phyloP scores from a whole-genome alignment of 345 rosid genomes.

The Theobroma cacao region DNA sequence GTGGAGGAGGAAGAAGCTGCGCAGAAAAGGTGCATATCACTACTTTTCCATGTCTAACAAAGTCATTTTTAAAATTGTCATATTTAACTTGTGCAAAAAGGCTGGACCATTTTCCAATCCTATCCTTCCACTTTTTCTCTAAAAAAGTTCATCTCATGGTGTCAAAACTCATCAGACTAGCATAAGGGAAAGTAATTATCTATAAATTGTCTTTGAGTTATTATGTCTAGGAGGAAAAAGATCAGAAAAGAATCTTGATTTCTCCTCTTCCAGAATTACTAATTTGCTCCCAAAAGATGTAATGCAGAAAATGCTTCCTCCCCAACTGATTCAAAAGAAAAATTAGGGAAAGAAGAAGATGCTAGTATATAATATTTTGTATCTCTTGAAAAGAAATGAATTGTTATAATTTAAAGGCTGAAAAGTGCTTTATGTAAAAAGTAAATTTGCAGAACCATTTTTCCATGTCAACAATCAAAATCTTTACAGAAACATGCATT shows the following conservation, averaged over 20 bases:
- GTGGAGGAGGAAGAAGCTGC: constrained; percentile 99
- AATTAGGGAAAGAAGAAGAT: background rate
- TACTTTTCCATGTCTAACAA: background rate
- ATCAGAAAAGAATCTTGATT: background rate
- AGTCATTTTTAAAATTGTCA: background rate
- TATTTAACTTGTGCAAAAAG: background rate
- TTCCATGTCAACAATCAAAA: background rate
- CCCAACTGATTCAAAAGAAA: no score
- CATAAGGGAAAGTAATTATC: background rate
- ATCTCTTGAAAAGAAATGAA: background rate
- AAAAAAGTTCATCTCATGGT: background rate
- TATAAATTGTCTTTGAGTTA: background rate
- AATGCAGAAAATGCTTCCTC: background rate
- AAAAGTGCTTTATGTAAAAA: background rate
- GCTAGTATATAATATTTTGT: background rate
- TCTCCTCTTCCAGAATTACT: background rate
- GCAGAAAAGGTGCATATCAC: constrained; percentile 60
- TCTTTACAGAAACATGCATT: background rate
- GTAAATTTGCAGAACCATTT: background rate
- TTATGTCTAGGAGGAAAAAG: background rate
- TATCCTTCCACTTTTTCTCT: background rate
- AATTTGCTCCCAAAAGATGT: background rate
- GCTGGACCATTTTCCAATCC: background rate
- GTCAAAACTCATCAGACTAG: background rate
- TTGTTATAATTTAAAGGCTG: background rate